Percentiles rank a stretch among this genome's conserved stretches.
Conservation (phyloP, 768 basidiomycete species). For the Phylloporus sp. region DNA sequence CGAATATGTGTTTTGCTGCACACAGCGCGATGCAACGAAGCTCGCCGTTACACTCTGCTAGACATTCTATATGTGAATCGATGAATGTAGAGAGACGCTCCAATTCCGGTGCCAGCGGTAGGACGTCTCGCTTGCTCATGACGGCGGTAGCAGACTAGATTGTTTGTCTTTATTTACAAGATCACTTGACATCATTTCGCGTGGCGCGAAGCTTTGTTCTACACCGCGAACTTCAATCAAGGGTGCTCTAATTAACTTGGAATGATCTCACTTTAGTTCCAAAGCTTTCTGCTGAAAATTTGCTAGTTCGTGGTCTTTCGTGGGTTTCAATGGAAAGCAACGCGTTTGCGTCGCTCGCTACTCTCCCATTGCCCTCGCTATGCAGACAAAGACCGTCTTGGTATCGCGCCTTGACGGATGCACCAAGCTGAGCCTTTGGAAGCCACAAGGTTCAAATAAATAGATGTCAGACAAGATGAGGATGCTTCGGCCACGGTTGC, state of each 20-base stretch:
- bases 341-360: constrained; percentile 52
- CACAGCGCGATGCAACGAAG: constrained; percentile 54
- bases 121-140: constrained; percentile 20
- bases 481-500: constrained; percentile 45
- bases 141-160: neutral
- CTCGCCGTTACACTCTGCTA: constrained; percentile 51
- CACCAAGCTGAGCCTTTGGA: constrained; percentile 75
- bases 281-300: constrained; percentile 4
- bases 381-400: constrained; percentile 74
- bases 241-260: constrained; percentile 18
- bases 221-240: constrained; percentile 25
- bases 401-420: constrained; percentile 62
- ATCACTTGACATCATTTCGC: constrained; percentile 19
- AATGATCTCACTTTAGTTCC: constrained; percentile 10
- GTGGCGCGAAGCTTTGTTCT: constrained; percentile 21
- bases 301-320: neutral
- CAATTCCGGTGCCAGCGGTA: constrained; percentile 39
- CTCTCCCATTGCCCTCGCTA: constrained; percentile 50
- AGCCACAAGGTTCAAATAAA: constrained; percentile 69
- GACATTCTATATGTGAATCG: constrained; percentile 47
- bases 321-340: constrained; percentile 35
- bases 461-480: constrained; percentile 53
- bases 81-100: constrained; percentile 49
- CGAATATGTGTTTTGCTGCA: constrained; percentile 73
- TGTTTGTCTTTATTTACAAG: constrained; percentile 22